Conservation (phyloP, 2,329 filamentous ascomycete species). For the Hawksworthiomyces lignivorus region DNA sequence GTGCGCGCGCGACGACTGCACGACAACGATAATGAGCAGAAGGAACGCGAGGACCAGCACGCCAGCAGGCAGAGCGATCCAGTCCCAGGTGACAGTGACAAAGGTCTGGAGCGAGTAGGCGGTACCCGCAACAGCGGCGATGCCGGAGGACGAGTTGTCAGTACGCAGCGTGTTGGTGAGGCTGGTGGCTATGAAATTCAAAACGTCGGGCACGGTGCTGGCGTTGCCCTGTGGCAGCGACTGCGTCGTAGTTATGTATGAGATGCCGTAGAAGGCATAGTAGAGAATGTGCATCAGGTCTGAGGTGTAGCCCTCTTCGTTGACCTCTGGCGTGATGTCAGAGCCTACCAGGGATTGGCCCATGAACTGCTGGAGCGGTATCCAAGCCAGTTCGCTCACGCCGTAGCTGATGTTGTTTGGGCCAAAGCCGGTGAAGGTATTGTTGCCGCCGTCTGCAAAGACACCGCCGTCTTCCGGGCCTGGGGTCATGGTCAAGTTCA, state of each 20-base stretch:
- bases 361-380: too few species aligned
- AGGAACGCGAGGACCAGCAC: neutral
- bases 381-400: too few species aligned
- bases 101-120: neutral
- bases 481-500: neutral
- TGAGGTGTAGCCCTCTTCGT: too few species aligned
- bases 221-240: neutral
- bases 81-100: neutral
- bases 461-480: too few species aligned
- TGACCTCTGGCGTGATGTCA: too few species aligned
- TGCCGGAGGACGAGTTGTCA: neutral
- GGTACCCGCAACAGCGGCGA: neutral
- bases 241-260: neutral
- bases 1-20: neutral
- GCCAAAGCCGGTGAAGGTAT: too few species aligned
- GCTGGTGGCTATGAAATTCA: neutral
- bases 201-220: neutral
- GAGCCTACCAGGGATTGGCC: too few species aligned
- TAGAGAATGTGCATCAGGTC: too few species aligned
- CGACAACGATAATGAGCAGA: neutral
- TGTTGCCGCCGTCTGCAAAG: too few species aligned
- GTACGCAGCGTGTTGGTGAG: slow-evolving; percentile 3
- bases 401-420: too few species aligned
- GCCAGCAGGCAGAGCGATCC: neutral
- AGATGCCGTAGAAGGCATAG: neutral